These are phyloP conservation scores for Monosporascus sp. DNA, from an alignment of 2,329 filamentous ascomycete genomes.

Conservation along the genomic window DNA sequence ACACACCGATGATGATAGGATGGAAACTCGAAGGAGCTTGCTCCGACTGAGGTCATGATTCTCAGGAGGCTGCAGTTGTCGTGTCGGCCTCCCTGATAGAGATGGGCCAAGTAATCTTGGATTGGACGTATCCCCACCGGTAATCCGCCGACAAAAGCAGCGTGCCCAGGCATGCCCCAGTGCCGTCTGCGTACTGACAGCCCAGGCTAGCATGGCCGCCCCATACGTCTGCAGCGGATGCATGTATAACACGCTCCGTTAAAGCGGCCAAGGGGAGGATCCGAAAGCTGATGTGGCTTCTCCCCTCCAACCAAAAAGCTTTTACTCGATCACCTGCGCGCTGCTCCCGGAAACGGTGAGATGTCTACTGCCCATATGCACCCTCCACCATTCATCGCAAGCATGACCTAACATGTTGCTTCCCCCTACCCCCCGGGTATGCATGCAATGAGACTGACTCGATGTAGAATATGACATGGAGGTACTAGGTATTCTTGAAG, in stretches of 20 bases:
- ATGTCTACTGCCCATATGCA: too few species aligned
- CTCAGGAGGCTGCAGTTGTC: neutral
- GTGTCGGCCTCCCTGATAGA: neutral
- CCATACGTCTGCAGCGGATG: too few species aligned
- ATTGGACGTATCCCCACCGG: neutral
- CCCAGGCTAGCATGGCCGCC: too few species aligned
- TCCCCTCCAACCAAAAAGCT: conserved; percentile 8
- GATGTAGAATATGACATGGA: too few species aligned
- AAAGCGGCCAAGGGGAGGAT: neutral
- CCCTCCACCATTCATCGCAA: neutral
- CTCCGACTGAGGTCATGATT: neutral
- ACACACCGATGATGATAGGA: neutral
- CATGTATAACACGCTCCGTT: too few species aligned
- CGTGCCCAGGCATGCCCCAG: too few species aligned
- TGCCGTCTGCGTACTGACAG: too few species aligned
- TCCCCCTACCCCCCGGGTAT: too few species aligned
- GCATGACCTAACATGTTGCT: neutral
- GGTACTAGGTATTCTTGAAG: too few species aligned
- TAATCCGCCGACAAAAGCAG: too few species aligned
- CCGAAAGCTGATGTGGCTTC: neutral
- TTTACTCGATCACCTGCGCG: conserved; percentile 25
- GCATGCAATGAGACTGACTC: too few species aligned
- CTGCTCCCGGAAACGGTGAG: neutral
- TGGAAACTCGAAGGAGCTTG: neutral
- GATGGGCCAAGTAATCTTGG: neutral